Base-by-base conservation (phyloP, 164 flowering plant genomes). In the Annona cherimola region DNA sequence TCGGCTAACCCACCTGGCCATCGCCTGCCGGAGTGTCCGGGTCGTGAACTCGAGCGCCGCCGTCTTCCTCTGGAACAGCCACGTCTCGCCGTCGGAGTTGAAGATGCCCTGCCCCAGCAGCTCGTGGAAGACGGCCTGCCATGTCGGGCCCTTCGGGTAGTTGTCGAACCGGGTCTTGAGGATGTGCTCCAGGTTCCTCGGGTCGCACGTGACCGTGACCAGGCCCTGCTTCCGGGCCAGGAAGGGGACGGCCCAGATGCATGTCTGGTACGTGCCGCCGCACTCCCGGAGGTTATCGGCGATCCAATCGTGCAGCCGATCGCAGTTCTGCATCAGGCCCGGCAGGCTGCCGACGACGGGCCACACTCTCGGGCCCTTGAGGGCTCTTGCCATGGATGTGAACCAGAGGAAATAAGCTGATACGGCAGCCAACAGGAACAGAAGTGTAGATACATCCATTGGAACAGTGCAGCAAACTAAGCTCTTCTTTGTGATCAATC, bases 171-270 rank as follows among this genome's bases (percentile, higher is more conserved):
- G 77, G 69, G 72, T 42, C 83, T 87, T 87, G 55, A 88, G 70
- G n/a, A 88, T 83, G 78, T 87, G 89, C 84, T 87, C 91, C n/a
- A 89, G 57, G 66, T 89, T 89, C 66, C 77, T 79, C 1, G 93
- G 93, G 66, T 89, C 91, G 72, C 88, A 83, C 71, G 93, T 89
- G 84, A 89, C 93, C 0, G 93, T 89, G 76, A 87, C 86, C 63
- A 87, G 84, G 7, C 91, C 89, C 46, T 89, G 91, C 75, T 82
- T 82, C 11, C 82, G 81, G 5, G 91, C 85, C 12, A 86, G 75
- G 45, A 79, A 82, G 1, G 93, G 93, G 5, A 87, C 64, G 3
- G 89, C 84, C 26, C 70, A 70, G 12, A 82, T 85, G 82, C 91
- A 87, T 2, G 93, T 89, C 72, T 89, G 91, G 81, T 89, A 89